These are phyloP conservation scores for Mollisia scopiformis DNA, from an alignment of 2,329 filamentous ascomycete species.

Conservation along the genomic window DNA sequence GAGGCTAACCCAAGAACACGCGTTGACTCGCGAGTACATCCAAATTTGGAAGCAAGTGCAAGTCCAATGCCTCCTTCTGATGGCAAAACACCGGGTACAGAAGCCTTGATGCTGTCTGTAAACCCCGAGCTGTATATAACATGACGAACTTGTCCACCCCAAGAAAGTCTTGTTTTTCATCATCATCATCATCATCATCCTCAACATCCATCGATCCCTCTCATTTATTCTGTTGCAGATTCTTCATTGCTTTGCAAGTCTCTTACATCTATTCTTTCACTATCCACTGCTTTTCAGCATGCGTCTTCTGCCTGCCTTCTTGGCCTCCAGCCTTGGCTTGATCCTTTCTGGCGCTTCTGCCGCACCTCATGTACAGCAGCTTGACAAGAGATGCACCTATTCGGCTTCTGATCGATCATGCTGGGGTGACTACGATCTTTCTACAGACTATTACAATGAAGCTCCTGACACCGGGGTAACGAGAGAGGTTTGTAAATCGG, in stretches of 20 bases:
- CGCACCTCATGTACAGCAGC: constrained; percentile 12
- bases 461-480: constrained; percentile 50
- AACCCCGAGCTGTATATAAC: neutral
- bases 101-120: neutral
- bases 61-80: neutral
- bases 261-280: neutral
- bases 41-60: neutral
- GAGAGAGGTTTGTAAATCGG: constrained; percentile 41
- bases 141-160: neutral
- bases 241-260: neutral
- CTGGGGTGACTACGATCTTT: constrained; percentile 53
- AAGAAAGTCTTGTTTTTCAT: neutral
- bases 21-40: neutral
- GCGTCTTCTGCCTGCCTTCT: constrained; percentile 12
- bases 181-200: constrained; percentile 3
- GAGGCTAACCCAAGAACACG: neutral
- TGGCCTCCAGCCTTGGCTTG: constrained; percentile 15
- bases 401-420: constrained; percentile 28
- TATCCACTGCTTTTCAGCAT: constrained; percentile 13
- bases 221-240: neutral
- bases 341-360: constrained; percentile 20
- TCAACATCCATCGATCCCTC: neutral
- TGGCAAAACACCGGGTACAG: neutral
- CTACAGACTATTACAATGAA: constrained; percentile 44
- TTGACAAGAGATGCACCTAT: constrained; percentile 25